phyloP scores from a whole-genome alignment of 768 basidiomycete species.

The Tremella yokohamensis region DNA sequence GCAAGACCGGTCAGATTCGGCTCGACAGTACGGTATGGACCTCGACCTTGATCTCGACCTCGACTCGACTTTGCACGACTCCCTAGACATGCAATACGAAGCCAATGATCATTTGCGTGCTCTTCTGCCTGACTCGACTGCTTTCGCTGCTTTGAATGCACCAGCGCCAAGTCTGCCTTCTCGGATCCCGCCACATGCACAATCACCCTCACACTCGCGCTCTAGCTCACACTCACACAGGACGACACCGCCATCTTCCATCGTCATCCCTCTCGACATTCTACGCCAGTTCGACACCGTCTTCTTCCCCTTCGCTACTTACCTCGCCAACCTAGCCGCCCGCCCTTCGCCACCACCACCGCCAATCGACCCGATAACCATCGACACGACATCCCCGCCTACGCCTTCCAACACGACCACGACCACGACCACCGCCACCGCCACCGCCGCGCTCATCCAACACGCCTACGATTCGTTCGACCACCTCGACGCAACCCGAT shows the following conservation, averaged over 20 bases:
- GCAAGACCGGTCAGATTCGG: no score
- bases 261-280: conserved; percentile 7
- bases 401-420: no score
- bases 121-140: neutral
- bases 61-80: no score
- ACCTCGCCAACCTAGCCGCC: neutral
- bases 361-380: no score
- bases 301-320: neutral
- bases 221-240: neutral
- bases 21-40: conserved; percentile 4
- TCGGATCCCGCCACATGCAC: neutral
- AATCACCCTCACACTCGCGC: neutral
- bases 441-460: conserved; percentile 3
- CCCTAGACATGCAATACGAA: no score
- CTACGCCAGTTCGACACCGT: neutral
- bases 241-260: neutral
- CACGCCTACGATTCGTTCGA: neutral
- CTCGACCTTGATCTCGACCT: conserved; percentile 3
- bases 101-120: neutral
- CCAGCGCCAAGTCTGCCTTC: neutral
- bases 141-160: no score
- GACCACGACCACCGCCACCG: neutral
- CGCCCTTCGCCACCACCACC: neutral
- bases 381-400: no score
- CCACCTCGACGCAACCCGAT: neutral